Evolutionary conservation across 129 eudicot genomes (phyloP).

Genomic region (Tagetes erecta): DNA sequence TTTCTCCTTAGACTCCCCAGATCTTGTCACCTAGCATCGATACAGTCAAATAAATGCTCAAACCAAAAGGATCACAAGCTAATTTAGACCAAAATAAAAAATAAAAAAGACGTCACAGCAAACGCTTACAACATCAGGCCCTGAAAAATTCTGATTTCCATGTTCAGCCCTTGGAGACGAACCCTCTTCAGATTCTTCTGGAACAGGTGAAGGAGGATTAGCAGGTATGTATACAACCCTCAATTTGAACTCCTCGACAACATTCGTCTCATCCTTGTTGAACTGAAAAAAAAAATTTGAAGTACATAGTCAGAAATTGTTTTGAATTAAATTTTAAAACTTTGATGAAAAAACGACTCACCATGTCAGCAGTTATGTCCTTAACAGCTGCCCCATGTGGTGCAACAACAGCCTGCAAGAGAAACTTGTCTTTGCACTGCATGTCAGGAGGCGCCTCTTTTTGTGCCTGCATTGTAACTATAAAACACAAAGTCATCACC

Average conservation of each 20-base stretch:
- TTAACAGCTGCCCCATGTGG: constrained; percentile 58
- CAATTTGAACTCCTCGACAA: constrained; percentile 77
- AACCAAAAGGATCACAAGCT: not conserved
- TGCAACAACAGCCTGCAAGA: constrained; percentile 81
- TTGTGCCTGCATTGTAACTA: constrained; percentile 95
- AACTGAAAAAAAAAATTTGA: constrained; percentile 44
- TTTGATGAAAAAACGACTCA: constrained; percentile 22
- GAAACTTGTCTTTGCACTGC: constrained; percentile 97
- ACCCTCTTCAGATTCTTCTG: constrained; percentile 95
- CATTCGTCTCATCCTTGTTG: constrained; percentile 65
- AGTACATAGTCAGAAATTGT: not conserved
- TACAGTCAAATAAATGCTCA: not conserved
- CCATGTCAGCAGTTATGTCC: constrained; percentile 73
- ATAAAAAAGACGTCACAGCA: not conserved
- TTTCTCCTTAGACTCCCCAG: constrained; percentile 48
- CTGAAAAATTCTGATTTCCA: constrained; percentile 51
- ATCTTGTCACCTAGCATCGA: constrained; percentile 54
- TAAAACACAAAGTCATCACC: constrained; percentile 2
- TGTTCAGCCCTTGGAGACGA: constrained; percentile 70
- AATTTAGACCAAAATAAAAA: not conserved
- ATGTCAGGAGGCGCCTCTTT: constrained; percentile 75
- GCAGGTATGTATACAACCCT: constrained; percentile 87
- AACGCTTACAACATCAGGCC: constrained; percentile 65
- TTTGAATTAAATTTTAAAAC: not conserved
- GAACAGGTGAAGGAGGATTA: constrained; percentile 97